Conservation (phyloP, 2,329 filamentous ascomycete genomes). For the Fusarium tuaranense region DNA sequence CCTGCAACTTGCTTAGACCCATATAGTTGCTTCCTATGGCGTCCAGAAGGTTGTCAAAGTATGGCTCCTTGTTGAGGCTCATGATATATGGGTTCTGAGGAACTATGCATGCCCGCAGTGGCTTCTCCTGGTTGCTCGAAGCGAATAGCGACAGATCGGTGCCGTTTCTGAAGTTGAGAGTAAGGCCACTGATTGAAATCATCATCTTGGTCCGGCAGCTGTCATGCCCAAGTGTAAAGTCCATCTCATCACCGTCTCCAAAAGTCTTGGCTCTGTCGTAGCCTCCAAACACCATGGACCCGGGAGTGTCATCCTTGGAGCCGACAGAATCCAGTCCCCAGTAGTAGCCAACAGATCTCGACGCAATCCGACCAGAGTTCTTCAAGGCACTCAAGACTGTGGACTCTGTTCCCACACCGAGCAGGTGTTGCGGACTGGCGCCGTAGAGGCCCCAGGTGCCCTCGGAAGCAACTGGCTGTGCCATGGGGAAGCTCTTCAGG, state of each 20-base stretch:
- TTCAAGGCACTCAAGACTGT: conserved; percentile 8
- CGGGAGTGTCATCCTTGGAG: conserved; percentile 8
- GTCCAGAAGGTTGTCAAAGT: conserved; percentile 8
- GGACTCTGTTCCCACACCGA: conserved; percentile 26
- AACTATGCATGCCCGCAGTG: conserved; percentile 16
- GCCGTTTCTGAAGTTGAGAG: conserved; percentile 22
- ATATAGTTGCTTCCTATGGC: background rate
- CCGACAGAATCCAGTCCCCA: conserved; percentile 24
- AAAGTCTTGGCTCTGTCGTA: conserved; percentile 29
- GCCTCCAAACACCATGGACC: conserved; percentile 23
- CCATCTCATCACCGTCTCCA: conserved; percentile 8
- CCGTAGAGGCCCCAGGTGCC: conserved; percentile 6
- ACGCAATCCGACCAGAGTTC: conserved; percentile 2
- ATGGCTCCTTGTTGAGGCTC: conserved; percentile 4
- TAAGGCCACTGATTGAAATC: conserved; percentile 17
- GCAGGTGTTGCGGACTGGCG: conserved; percentile 16
- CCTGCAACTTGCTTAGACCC: background rate
- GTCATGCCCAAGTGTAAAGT: background rate
- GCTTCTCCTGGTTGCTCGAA: background rate
- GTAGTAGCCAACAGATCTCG: conserved; percentile 16
- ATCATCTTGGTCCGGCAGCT: conserved; percentile 9
- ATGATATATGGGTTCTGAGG: conserved; percentile 21
- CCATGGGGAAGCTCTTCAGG: conserved; percentile 17
- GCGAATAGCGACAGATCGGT: conserved; percentile 23
- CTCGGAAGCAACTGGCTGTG: background rate